Base-by-base conservation (phyloP, 208 protist species). In the Trypanosoma avium region DNA sequence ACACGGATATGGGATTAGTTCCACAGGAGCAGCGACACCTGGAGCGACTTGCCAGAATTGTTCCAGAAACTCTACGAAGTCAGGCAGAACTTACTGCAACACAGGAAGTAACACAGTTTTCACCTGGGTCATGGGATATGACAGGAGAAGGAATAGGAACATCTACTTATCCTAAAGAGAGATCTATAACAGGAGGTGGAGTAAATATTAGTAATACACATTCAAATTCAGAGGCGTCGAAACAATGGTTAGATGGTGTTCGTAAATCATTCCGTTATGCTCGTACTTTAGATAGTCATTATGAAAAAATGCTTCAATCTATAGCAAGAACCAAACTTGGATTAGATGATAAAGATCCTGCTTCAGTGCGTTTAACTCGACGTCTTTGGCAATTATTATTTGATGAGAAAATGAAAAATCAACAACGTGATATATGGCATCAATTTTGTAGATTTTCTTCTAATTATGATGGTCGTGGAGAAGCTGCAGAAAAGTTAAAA, bases 1-100 rank as follows among this genome's bases (percentile, higher is more conserved):
- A 94, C 70, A 92, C 88, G 15, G 88, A 94, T 40, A 94, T 94
- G 70, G 84, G 85, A 19, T 60, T 84, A 12, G 77, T 85, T 22
- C 63, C 88, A 27, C 76, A 75, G 58, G 79, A 92, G 56, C 80
- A 92, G 79, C 88, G 88, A 42, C 83, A 94, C 59, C 46, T 77
- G 45, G 78, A 79, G 55, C 88, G 88, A 63, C 61, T 92, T 42
- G 78, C 75, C 4, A 77, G 80, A 22, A 81, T 84, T 38, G 68
- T 83, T 21, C 84, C 88, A 27, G 56, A 65, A n/a, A 67, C 61
- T 61, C 36, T 79, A 12, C 70, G 60, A 17, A 33, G 35, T 21
- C 54, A 64, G 26, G 10, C 27, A 8, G 22, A 26, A 21, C 33
- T 63, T 8, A 33, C 55, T 9, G 26, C 27, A n/a, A 50, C 56